Percentiles rank a stretch among this genome's conserved stretches.
Evolutionary conservation across 2,329 filamentous ascomycete species (phyloP).

Genomic region (Lasiodiplodia hormozganensis): DNA sequence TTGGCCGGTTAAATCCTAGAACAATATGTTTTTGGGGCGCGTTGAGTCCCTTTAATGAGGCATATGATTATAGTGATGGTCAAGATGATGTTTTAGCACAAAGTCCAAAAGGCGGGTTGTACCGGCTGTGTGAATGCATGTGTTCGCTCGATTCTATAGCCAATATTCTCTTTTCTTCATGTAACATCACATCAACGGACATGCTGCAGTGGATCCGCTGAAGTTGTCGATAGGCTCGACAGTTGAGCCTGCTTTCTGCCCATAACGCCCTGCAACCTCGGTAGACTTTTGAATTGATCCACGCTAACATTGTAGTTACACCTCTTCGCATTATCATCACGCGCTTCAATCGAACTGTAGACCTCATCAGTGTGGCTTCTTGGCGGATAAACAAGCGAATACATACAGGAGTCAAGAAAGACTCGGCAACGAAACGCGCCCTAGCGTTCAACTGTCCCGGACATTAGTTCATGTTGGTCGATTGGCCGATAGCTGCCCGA

Average conservation of each 20-base stretch:
- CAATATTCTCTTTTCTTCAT: conserved; percentile 8
- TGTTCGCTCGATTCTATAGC: conserved; percentile 12
- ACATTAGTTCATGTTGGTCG: background rate
- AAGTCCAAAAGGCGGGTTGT: background rate
- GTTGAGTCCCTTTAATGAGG: background rate
- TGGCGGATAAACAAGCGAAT: background rate
- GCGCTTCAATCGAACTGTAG: conserved; percentile 22
- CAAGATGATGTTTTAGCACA: background rate
- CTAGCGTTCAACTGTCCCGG: conserved; percentile 81
- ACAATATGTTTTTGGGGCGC: background rate
- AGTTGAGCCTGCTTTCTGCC: background rate
- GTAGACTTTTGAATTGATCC: background rate
- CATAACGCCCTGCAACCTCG: conserved; percentile 1
- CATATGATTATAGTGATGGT: background rate
- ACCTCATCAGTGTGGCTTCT: background rate
- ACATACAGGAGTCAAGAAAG: conserved; percentile 90
- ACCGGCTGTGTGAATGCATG: conserved; percentile 1
- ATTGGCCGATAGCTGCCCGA: background rate
- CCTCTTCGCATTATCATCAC: background rate
- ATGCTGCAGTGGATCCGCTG: background rate
- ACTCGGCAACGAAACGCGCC: conserved; percentile 97
- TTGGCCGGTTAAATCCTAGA: background rate
- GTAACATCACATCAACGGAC: conserved; percentile 6
- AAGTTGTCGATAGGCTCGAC: conserved; percentile 10
- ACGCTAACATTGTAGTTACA: conserved; percentile 3